Conservation (phyloP, 2,329 filamentous ascomycete genomes). For the Penicillium fuscoglaucum region DNA sequence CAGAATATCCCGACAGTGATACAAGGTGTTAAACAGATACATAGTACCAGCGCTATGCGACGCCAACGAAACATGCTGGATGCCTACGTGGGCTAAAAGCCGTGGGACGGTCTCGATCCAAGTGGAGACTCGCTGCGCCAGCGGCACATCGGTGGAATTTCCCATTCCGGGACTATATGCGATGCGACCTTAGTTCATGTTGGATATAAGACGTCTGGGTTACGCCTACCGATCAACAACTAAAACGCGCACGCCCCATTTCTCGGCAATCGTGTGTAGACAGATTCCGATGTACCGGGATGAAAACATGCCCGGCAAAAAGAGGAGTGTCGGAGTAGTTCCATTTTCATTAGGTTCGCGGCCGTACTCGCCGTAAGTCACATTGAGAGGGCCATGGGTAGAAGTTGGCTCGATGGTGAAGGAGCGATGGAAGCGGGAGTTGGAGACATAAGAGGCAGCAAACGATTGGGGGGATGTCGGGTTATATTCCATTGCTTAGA, state of each 20-base stretch:
- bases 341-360: background rate
- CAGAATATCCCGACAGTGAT: constrained; percentile 36
- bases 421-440: constrained; percentile 7
- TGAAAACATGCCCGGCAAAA: constrained; percentile 10
- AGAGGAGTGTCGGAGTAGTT: background rate
- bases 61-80: constrained; percentile 42
- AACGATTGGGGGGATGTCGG: background rate
- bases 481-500: background rate
- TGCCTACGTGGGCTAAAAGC: constrained; percentile 38
- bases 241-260: constrained; percentile 7
- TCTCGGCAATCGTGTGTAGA: constrained; percentile 5
- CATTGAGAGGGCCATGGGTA: constrained; percentile 8
- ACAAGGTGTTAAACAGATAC: constrained; percentile 46
- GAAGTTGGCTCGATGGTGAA: constrained; percentile 7
- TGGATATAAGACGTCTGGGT: background rate
- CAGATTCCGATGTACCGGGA: constrained; percentile 5
- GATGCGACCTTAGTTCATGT: background rate
- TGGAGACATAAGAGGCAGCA: constrained; percentile 3
- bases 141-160: constrained; percentile 41
- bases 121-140: constrained; percentile 38
- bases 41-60: constrained; percentile 47
- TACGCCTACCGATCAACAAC: constrained; percentile 8
- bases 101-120: constrained; percentile 47
- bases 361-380: constrained; percentile 8
- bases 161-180: constrained; percentile 46